phyloP scores from a whole-genome alignment of 768 basidiomycete species.

The Xanthoconium stramineum region DNA sequence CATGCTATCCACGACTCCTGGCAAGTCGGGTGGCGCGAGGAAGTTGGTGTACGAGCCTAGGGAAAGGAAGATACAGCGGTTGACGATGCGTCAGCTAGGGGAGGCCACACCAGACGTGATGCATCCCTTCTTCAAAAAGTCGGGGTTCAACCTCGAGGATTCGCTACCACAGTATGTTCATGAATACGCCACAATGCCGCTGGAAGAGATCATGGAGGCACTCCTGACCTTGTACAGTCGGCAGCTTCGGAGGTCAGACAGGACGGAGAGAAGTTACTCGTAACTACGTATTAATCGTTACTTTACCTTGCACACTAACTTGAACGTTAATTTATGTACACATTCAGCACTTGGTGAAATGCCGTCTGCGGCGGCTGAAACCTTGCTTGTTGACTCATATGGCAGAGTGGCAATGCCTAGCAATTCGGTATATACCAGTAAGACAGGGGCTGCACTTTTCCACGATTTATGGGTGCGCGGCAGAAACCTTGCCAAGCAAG shows the following conservation, averaged over 20 bases:
- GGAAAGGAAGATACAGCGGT: conserved; percentile 68
- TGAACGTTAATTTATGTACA: too few species aligned
- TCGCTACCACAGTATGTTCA: conserved; percentile 84
- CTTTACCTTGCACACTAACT: neutral
- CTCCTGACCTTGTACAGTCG: conserved; percentile 73
- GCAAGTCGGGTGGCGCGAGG: neutral
- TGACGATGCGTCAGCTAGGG: conserved; percentile 82
- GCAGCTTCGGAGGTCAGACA: conserved; percentile 47
- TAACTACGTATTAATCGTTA: neutral
- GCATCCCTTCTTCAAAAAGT: conserved; percentile 83
- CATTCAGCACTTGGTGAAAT: too few species aligned
- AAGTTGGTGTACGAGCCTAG: conserved; percentile 48
- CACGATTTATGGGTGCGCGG: too few species aligned
- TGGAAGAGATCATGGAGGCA: conserved; percentile 83
- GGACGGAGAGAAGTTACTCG: conserved; percentile 15
- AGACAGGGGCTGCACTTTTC: too few species aligned
- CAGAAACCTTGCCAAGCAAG: too few species aligned
- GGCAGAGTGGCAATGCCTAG: too few species aligned
- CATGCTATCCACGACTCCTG: neutral
- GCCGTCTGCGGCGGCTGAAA: too few species aligned
- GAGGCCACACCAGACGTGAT: conserved; percentile 87
- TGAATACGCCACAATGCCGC: conserved; percentile 78
- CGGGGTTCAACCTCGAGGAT: conserved; percentile 80
- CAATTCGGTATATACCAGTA: too few species aligned
- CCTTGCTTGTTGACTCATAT: too few species aligned